Evolutionary conservation across 164 flowering plant genomes (phyloP).

Genomic region (Santalum album): DNA sequence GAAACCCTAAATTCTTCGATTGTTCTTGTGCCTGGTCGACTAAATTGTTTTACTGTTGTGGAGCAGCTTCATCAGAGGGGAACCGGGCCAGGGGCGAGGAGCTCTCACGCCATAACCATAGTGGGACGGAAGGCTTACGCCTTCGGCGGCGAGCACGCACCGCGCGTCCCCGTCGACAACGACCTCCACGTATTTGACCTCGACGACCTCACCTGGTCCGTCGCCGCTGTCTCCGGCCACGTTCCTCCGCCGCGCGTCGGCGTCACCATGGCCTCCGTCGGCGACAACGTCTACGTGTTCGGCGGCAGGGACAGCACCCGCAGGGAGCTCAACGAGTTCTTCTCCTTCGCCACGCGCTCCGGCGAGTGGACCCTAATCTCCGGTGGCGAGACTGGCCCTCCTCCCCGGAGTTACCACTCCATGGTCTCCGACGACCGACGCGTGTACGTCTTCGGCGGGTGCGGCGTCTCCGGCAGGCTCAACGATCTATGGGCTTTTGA

Average conservation of each 20-base stretch:
- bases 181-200: conserved; percentile 67
- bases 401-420: conserved; percentile 1
- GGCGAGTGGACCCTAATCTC: conserved; percentile 61
- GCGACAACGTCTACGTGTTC: conserved; percentile 59
- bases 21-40: too few species aligned
- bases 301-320: conserved; percentile 77
- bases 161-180: conserved; percentile 90
- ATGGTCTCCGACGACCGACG: background rate
- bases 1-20: too few species aligned
- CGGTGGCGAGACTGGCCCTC: conserved; percentile 7
- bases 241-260: conserved; percentile 92
- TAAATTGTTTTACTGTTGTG: too few species aligned
- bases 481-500: conserved; percentile 80
- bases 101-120: conserved; percentile 78
- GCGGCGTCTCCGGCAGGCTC: conserved; percentile 64
- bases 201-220: conserved; percentile 51
- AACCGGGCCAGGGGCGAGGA: conserved; percentile 73
- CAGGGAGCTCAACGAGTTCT: conserved; percentile 79
- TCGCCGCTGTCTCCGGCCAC: conserved; percentile 57
- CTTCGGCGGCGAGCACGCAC: conserved; percentile 80
- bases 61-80: conserved; percentile 78
- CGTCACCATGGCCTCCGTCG: conserved; percentile 73
- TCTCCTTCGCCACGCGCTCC: conserved; percentile 62
- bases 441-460: conserved; percentile 48
- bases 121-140: conserved; percentile 70